Evolutionary conservation across 2,329 filamentous ascomycete genomes (phyloP).

Genomic region (Ophiostoma montium): DNA sequence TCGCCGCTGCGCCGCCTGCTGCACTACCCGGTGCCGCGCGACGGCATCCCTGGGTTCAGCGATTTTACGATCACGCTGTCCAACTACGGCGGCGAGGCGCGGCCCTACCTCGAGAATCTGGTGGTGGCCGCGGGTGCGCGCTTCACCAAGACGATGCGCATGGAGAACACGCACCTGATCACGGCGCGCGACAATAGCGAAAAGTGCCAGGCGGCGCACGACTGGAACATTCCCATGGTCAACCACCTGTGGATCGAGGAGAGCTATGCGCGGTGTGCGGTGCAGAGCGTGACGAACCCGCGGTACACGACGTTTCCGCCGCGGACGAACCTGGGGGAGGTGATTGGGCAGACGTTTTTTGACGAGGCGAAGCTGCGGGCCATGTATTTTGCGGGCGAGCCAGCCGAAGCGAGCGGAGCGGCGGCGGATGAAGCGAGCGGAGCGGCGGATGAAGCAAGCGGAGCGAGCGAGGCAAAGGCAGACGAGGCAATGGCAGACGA

Average conservation of each 20-base stretch:
- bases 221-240: conserved; percentile 81
- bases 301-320: conserved; percentile 79
- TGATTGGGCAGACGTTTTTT: conserved; percentile 79
- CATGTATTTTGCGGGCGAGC: conserved; percentile 58
- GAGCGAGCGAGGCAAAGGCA: conserved; percentile 12
- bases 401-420: no score
- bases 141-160: conserved; percentile 89
- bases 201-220: conserved; percentile 80
- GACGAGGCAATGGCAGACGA: neutral
- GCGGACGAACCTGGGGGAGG: conserved; percentile 81
- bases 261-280: conserved; percentile 78
- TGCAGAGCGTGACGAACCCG: conserved; percentile 55
- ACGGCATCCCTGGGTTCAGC: conserved; percentile 68
- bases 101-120: conserved; percentile 85
- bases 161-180: conserved; percentile 90
- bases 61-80: conserved; percentile 73
- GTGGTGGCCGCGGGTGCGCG: conserved; percentile 71
- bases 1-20: conserved; percentile 69
- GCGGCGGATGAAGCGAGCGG: neutral
- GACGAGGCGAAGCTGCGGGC: conserved; percentile 48
- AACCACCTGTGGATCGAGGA: conserved; percentile 98
- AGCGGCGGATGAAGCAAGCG: conserved; percentile 22
- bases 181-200: conserved; percentile 82
- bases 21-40: conserved; percentile 72
- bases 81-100: conserved; percentile 90